Evolutionary conservation across 306 rosid genomes (phyloP).

Genomic region (Nissolia schottii): DNA sequence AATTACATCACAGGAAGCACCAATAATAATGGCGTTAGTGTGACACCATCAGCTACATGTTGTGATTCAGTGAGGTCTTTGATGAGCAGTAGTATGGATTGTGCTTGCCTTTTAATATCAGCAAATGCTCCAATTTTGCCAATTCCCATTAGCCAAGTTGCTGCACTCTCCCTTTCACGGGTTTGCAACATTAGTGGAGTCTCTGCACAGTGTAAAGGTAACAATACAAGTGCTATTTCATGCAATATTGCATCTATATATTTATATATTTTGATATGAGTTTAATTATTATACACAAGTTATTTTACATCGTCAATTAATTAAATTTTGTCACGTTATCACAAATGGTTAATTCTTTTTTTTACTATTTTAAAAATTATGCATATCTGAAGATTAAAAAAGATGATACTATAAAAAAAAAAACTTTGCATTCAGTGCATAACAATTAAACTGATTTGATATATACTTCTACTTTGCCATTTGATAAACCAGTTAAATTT

Average conservation of each 20-base stretch:
- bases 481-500: neutral
- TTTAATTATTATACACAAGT: too few species aligned
- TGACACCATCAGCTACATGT: slow-evolving; percentile 39
- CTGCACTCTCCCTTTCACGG: slow-evolving; percentile 47
- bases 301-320: too few species aligned
- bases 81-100: slow-evolving; percentile 36
- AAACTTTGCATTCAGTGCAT: too few species aligned
- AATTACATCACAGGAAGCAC: slow-evolving; percentile 73
- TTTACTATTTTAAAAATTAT: too few species aligned
- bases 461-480: neutral
- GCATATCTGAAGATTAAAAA: too few species aligned
- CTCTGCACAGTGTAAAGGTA: slow-evolving; percentile 65
- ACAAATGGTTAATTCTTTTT: too few species aligned
- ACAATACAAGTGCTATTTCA: neutral
- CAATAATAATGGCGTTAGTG: slow-evolving; percentile 46
- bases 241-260: neutral
- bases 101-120: slow-evolving; percentile 61
- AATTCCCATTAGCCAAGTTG: slow-evolving; percentile 46
- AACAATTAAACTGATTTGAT: too few species aligned
- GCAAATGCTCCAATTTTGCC: slow-evolving; percentile 56
- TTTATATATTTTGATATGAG: neutral
- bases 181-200: slow-evolving; percentile 48
- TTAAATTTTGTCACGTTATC: too few species aligned
- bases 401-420: too few species aligned
- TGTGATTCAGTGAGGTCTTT: slow-evolving; percentile 53